Base-by-base conservation (phyloP, 306 rosid genomes). In the Acmispon strigosus region DNA sequence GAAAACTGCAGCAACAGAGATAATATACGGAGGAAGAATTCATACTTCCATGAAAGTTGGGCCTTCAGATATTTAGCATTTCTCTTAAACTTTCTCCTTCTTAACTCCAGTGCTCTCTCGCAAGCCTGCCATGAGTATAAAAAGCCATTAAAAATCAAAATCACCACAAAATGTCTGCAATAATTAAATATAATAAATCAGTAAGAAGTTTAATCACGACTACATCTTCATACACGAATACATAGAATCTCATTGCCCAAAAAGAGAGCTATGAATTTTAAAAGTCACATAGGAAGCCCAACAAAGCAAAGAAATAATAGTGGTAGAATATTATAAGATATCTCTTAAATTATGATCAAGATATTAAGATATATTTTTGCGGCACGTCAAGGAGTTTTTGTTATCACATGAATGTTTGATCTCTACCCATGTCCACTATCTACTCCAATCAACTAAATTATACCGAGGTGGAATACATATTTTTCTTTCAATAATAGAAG, bases 41-140 rank as follows among this genome's bases (percentile, higher is more conserved):
- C 85, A 27, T 94, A 94, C 98, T 79, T 87, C 97, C 98, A 90
- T 17, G 92, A 87, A 74, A 94, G 69, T 74, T 90, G 90, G 18
- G 84, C 86, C 85, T 78, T 90, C 78, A 89, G 71, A 68, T 78
- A 70, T 56, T 44, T 55, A 24, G 96, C 92, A 73, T 88, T 94
- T 59, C 87, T 80, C 62, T 66, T 66, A 63, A 90, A 87, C 80
- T 94, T 90, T 19, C 13, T 49, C 74, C 75, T 61, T 56, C 98
- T 82, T 45, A 43, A 43, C 1, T 82, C 74, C 2, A 94, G 77
- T 60, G 97, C 97, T 51, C 78, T 78, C 61, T 75, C 65, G 77
- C 96, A 87, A 47, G 96, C 91, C 98, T 94, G 82, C 53, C 48
- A 72, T 53, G 41, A 47, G 54, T 27, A 6, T 44, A 63, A 45